Conservation (phyloP, 2,329 filamentous ascomycete genomes). For the Cadophora luteo-olivacea region DNA sequence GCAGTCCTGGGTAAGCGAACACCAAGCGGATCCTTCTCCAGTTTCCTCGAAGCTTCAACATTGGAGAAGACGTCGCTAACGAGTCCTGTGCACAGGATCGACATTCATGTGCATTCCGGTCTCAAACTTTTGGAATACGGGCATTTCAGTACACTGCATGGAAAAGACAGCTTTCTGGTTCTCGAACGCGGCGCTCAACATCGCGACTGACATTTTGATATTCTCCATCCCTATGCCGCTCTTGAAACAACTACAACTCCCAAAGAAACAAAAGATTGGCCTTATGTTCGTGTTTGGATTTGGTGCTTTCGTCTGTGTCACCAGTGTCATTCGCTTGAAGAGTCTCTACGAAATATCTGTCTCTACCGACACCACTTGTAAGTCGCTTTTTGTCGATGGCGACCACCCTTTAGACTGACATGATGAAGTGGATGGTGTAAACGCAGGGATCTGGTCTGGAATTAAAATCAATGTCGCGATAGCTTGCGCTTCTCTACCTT, state of each 20-base stretch:
- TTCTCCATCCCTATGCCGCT: slow-evolving; percentile 27
- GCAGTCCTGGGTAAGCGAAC: neutral
- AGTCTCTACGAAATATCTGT: slow-evolving; percentile 27
- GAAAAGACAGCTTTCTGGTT: slow-evolving; percentile 26
- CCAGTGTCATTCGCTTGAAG: slow-evolving; percentile 26
- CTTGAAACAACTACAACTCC: slow-evolving; percentile 25
- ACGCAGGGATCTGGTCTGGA: slow-evolving; percentile 48
- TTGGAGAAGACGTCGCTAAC: neutral
- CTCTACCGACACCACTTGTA: slow-evolving; percentile 25
- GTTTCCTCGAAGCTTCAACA: neutral
- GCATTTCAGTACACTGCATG: neutral
- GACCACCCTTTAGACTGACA: neutral
- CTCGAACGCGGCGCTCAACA: slow-evolving; percentile 29
- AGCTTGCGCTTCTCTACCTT: slow-evolving; percentile 55
- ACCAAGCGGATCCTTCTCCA: neutral
- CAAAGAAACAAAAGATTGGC: slow-evolving; percentile 28
- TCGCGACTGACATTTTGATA: slow-evolving; percentile 29
- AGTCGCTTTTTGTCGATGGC: neutral
- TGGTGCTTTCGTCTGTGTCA: slow-evolving; percentile 29
- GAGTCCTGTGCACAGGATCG: neutral
- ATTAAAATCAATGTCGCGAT: slow-evolving; percentile 58
- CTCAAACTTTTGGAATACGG: neutral
- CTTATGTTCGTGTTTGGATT: slow-evolving; percentile 28
- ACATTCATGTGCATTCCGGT: neutral
- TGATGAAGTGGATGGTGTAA: slow-evolving; percentile 15